phyloP scores from a whole-genome alignment of 2,329 filamentous ascomycete genomes.

The Apiospora saccharicola region DNA sequence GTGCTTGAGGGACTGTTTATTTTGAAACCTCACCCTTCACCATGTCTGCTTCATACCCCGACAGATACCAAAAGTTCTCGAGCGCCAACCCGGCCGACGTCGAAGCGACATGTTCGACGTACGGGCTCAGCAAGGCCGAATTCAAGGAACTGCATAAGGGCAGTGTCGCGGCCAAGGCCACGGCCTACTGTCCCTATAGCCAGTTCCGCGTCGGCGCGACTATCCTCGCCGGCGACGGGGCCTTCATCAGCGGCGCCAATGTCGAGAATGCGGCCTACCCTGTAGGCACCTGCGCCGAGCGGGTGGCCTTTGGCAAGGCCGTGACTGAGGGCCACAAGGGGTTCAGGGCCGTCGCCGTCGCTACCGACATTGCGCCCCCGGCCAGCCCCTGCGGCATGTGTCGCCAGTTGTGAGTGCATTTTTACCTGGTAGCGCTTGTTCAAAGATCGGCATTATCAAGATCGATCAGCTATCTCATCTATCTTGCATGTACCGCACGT shows the following conservation, averaged over 20 bases:
- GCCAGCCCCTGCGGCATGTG: conserved; percentile 94
- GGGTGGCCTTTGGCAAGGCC: conserved; percentile 85
- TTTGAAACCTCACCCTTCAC: conserved; percentile 8
- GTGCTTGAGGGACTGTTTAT: neutral
- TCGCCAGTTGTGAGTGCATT: conserved; percentile 76
- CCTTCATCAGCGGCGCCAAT: conserved; percentile 78
- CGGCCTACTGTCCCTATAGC: conserved; percentile 93
- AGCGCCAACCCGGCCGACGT: conserved; percentile 40
- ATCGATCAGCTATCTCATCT: neutral
- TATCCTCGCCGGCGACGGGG: conserved; percentile 65
- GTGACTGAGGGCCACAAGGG: conserved; percentile 64
- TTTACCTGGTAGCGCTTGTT: neutral
- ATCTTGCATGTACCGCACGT: neutral
- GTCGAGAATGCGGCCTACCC: conserved; percentile 94
- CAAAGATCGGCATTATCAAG: neutral
- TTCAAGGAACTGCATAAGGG: conserved; percentile 68
- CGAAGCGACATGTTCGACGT: conserved; percentile 44
- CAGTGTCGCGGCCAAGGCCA: conserved; percentile 75
- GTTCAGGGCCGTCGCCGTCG: conserved; percentile 84
- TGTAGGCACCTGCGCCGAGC: conserved; percentile 93
- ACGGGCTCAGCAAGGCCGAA: conserved; percentile 67
- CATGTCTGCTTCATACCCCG: conserved; percentile 21
- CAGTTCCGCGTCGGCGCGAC: conserved; percentile 89
- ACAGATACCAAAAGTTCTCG: conserved; percentile 29
- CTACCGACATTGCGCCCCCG: conserved; percentile 76